phyloP scores from a whole-genome alignment of 2,329 filamentous ascomycete species.

The Calycina herbarum region DNA sequence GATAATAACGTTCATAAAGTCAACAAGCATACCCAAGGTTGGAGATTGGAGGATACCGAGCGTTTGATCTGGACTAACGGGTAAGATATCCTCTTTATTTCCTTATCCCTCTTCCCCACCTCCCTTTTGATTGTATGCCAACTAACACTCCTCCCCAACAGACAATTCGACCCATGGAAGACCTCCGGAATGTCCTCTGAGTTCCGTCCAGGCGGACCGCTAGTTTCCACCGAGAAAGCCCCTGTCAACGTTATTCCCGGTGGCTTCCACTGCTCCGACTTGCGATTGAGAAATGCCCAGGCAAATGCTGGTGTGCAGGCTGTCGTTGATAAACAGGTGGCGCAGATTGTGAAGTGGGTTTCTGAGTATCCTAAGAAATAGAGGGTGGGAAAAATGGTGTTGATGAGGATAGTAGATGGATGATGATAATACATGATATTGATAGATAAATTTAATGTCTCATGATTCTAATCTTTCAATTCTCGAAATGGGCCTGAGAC shows the following conservation, averaged over 20 bases:
- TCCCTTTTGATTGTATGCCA: not conserved
- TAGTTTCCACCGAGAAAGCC: slow-evolving; percentile 46
- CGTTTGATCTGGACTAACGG: slow-evolving; percentile 57
- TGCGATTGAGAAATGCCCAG: slow-evolving; percentile 46
- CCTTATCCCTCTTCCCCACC: not conserved
- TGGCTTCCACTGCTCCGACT: slow-evolving; percentile 57
- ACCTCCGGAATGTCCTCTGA: slow-evolving; percentile 53
- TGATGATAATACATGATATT: not conserved
- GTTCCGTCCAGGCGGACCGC: slow-evolving; percentile 54
- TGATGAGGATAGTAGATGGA: not conserved
- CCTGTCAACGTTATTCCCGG: slow-evolving; percentile 55
- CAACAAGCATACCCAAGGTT: slow-evolving; percentile 57
- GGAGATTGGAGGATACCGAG: slow-evolving; percentile 51
- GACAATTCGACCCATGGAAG: slow-evolving; percentile 37
- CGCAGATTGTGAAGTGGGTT: slow-evolving; percentile 55
- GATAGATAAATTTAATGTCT: not conserved
- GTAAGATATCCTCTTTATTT: not conserved
- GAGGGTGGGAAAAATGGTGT: not conserved
- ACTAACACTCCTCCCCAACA: slow-evolving; percentile 28
- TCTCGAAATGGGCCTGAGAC: no score
- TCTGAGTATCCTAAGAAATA: slow-evolving; percentile 42
- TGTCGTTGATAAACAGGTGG: slow-evolving; percentile 51
- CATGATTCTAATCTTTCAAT: not conserved
- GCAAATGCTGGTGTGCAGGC: slow-evolving; percentile 48
- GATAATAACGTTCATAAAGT: slow-evolving; percentile 49